These are phyloP conservation scores for Zymoseptoria crescenta DNA, from an alignment of 2,329 filamentous ascomycete species.

Conservation along the genomic window DNA sequence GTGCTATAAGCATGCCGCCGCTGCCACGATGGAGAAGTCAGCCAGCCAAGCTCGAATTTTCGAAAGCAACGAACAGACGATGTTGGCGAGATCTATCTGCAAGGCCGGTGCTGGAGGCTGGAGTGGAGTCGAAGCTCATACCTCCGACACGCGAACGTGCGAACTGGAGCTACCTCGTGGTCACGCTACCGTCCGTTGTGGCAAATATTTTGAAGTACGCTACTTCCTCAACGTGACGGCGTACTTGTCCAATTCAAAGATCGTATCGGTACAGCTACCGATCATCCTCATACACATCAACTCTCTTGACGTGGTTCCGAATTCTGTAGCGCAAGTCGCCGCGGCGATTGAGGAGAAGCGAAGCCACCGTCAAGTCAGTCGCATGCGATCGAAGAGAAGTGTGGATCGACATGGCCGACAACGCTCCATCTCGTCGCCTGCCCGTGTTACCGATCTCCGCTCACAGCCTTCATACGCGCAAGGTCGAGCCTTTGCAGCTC, in stretches of 20 bases:
- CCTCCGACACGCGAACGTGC: conserved; percentile 42
- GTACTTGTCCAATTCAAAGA: conserved; percentile 39
- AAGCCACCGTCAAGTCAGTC: conserved; percentile 12
- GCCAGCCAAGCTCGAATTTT: conserved; percentile 46
- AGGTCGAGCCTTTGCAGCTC: conserved; percentile 47
- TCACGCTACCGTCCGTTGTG: conserved; percentile 45
- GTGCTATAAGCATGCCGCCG: conserved; percentile 45
- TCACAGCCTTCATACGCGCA: conserved; percentile 36
- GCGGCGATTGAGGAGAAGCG: conserved; percentile 47
- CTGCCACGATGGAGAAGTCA: conserved; percentile 41
- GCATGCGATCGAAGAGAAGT: conserved; percentile 6
- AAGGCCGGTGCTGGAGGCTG: conserved; percentile 40
- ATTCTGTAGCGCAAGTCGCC: conserved; percentile 48
- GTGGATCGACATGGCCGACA: conserved; percentile 9
- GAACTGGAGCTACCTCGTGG: conserved; percentile 44
- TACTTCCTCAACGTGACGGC: conserved; percentile 48
- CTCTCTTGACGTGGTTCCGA: conserved; percentile 49
- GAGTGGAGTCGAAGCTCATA: conserved; percentile 40
- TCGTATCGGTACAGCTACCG: conserved; percentile 47
- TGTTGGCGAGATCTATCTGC: conserved; percentile 37
- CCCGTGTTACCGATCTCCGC: conserved; percentile 17
- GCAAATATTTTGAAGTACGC: conserved; percentile 50
- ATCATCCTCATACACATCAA: conserved; percentile 52
- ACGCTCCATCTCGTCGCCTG: conserved; percentile 23
- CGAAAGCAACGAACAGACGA: conserved; percentile 43